These are phyloP conservation scores for Suillus americanus DNA, from an alignment of 768 basidiomycete genomes.

Conservation along the genomic window DNA sequence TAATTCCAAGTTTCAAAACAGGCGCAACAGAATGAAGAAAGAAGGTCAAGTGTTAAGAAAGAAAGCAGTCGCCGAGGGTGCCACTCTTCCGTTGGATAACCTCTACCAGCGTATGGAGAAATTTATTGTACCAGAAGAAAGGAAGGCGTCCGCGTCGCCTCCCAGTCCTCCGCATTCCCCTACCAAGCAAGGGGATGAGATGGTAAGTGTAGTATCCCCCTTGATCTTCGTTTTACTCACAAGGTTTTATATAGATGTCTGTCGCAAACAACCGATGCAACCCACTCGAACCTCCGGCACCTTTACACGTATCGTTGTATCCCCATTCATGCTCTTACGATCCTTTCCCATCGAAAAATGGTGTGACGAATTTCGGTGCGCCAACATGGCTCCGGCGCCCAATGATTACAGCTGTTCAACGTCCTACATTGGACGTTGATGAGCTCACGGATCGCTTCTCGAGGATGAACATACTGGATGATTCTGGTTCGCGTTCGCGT, in stretches of 20 bases:
- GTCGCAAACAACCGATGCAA: neutral
- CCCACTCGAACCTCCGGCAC: conserved; percentile 15
- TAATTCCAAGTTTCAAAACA: conserved; percentile 51
- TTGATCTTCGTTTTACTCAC: neutral
- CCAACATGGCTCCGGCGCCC: conserved; percentile 14
- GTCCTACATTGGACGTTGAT: neutral
- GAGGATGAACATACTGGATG: conserved; percentile 13
- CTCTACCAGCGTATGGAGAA: conserved; percentile 28
- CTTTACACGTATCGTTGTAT: conserved; percentile 20
- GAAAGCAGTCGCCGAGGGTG: conserved; percentile 15
- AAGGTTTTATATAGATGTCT: neutral
- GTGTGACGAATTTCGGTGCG: neutral
- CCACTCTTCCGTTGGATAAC: conserved; percentile 22
- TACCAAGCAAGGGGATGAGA: conserved; percentile 14
- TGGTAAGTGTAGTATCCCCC: neutral
- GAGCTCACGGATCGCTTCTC: conserved; percentile 12
- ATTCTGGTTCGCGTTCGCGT: conserved; percentile 3
- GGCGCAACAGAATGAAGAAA: conserved; percentile 29
- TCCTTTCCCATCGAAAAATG: conserved; percentile 16
- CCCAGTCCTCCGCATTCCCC: conserved; percentile 10
- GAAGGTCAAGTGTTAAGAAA: conserved; percentile 35
- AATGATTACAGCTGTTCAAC: neutral
- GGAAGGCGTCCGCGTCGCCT: conserved; percentile 6
- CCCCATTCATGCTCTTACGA: conserved; percentile 16
- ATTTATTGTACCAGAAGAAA: conserved; percentile 21